Base-by-base conservation (phyloP, 805 yeast genomes). In the Clavispora vitiphila region DNA sequence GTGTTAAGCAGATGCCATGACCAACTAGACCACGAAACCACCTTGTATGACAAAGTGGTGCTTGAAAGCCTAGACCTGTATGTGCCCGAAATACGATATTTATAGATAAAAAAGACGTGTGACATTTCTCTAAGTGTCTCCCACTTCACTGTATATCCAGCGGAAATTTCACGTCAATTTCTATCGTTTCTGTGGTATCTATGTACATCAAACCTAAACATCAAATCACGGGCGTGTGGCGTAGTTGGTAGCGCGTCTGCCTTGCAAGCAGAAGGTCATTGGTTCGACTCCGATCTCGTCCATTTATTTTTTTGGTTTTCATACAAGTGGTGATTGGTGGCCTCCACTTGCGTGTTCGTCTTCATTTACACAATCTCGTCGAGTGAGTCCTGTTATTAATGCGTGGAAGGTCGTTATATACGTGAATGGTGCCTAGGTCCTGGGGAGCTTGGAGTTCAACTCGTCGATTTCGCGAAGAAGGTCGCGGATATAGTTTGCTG, bases 1-100 rank as follows among this genome's bases (percentile, higher is more conserved):
- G 96, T 89, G 96, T 90, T 87, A 89, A 87, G 96, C 96, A 89
- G 93, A 86, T 86, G 96, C 96, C 96, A 89, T 89, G 79, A 90
- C 96, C 96, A 72, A 89, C 96, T 89, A 89, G 96, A 89, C 96
- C 96, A 89, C 88, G 55, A 42, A 51, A 51, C 53, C 55, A 30
- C 23, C 37, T 38, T 34, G 22, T 34, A n/a, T n/a, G n/a, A n/a
- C n/a, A n/a, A n/a, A n/a, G n/a, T n/a, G n/a, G n/a, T n/a, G n/a
- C n/a, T n/a, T n/a, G n/a, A n/a, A n/a, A n/a, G n/a, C n/a, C n/a
- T n/a, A n/a, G n/a, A n/a, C n/a, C n/a, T n/a, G n/a, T n/a, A n/a
- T n/a, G n/a, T n/a, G n/a, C n/a, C n/a, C n/a, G n/a, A n/a, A n/a
- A n/a, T n/a, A n/a, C n/a, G n/a, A n/a, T n/a, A n/a, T n/a, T n/a